Percentiles rank a stretch among this genome's conserved stretches.
phyloP scores from a whole-genome alignment of 1,284 basidiomycete species.

The Cystobasidiaceae sp. region DNA sequence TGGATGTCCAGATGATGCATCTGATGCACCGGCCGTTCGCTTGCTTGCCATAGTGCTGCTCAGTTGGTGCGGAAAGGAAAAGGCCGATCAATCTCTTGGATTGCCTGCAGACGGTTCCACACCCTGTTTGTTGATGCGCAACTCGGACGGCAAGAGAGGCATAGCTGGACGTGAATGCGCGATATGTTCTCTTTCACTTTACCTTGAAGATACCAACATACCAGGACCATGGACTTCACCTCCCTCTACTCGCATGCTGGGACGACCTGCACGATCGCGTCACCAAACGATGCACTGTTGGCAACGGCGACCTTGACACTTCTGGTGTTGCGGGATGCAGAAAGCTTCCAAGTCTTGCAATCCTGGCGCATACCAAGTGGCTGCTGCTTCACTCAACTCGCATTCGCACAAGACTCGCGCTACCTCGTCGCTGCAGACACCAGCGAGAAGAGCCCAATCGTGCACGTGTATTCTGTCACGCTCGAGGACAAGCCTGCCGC shows the following conservation, averaged over 20 bases:
- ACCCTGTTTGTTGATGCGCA: too few relatives aligned
- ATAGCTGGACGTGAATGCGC: too few relatives aligned
- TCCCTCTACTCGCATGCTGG: conserved; percentile 5
- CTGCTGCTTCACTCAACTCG: neutral
- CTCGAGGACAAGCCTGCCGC: conserved; percentile 10
- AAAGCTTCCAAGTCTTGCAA: conserved; percentile 25
- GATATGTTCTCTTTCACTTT: too few relatives aligned
- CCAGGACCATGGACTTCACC: conserved; percentile 24
- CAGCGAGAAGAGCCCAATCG: neutral
- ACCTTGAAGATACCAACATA: neutral
- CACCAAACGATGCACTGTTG: conserved; percentile 2
- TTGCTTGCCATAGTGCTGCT: neutral
- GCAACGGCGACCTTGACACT: neutral
- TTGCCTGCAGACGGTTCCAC: neutral
- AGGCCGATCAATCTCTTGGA: neutral
- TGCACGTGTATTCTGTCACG: conserved; percentile 12
- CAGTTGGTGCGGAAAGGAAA: neutral
- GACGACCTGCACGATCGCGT: neutral
- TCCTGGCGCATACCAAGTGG: conserved; percentile 13
- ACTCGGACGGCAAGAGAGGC: too few relatives aligned
- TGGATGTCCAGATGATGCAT: neutral
- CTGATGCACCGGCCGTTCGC: neutral
- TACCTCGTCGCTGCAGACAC: conserved; percentile 15
- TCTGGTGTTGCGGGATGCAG: conserved; percentile 24
- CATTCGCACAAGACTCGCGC: conserved; percentile 7